Percentiles rank a stretch among this genome's conserved stretches.
Evolutionary conservation across 2,329 filamentous ascomycete genomes (phyloP).

Genomic region (Tolypocladium capitatum): DNA sequence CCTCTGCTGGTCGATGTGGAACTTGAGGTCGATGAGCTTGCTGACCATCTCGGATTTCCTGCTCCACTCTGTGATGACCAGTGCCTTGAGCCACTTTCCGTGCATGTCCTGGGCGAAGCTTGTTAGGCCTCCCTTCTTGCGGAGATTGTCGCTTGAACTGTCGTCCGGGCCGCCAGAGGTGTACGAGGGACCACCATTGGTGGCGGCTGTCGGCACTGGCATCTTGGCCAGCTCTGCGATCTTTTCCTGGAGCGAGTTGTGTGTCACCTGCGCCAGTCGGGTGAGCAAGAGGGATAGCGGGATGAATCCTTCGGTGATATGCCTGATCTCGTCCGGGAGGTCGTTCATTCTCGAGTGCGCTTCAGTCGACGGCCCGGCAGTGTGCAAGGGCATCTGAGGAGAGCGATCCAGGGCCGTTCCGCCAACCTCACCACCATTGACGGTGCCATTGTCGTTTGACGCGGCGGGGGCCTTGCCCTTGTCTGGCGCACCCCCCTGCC

Average conservation of each 20-base stretch:
- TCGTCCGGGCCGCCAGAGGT: conserved; percentile 32
- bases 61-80: conserved; percentile 87
- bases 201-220: conserved; percentile 36
- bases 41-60: conserved; percentile 65
- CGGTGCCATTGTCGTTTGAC: conserved; percentile 6
- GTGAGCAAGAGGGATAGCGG: conserved; percentile 62
- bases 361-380: conserved; percentile 2
- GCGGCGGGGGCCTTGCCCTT: conserved; percentile 17
- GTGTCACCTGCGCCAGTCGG: conserved; percentile 70
- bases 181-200: conserved; percentile 35
- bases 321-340: conserved; percentile 47
- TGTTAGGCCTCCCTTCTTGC: conserved; percentile 63
- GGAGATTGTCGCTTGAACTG: conserved; percentile 49
- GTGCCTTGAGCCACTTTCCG: conserved; percentile 80
- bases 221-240: conserved; percentile 59
- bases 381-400: neutral
- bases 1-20: conserved; percentile 55
- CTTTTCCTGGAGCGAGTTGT: conserved; percentile 60
- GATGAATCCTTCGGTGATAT: conserved; percentile 65
- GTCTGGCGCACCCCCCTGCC: conserved; percentile 13
- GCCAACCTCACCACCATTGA: conserved; percentile 14
- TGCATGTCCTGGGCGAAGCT: conserved; percentile 70
- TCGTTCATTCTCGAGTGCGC: conserved; percentile 33
- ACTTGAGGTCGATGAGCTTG: conserved; percentile 76
- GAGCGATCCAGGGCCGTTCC: conserved; percentile 8